phyloP scores from a whole-genome alignment of 148 eudicot species.

The Euryodendron excelsum region DNA sequence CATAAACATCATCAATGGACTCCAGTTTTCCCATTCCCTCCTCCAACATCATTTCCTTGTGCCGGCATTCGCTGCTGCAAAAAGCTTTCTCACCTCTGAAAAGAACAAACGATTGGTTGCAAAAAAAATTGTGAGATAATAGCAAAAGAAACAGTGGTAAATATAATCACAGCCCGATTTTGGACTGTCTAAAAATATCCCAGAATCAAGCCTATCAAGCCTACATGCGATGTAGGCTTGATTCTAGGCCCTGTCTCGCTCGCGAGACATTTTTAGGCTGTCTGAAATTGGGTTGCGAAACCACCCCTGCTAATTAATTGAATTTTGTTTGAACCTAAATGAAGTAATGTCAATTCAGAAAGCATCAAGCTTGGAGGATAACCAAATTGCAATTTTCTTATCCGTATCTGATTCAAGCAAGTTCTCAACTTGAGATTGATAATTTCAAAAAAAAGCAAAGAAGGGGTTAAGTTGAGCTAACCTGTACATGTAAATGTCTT shows the following conservation, averaged over 20 bases:
- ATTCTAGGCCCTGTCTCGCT: no score
- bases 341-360: neutral
- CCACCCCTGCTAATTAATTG: neutral
- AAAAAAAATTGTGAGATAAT: neutral
- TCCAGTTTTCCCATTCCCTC: conserved; percentile 24
- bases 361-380: neutral
- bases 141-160: no score
- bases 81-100: conserved; percentile 61
- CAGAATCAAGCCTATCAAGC: no score
- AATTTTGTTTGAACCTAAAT: neutral
- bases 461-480: conserved; percentile 17
- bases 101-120: neutral
- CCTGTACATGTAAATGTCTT: conserved; percentile 71
- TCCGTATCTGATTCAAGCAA: neutral
- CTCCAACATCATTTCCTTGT: conserved; percentile 47
- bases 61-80: conserved; percentile 55
- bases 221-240: no score
- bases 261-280: no score
- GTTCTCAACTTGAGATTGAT: neutral
- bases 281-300: no score
- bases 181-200: no score
- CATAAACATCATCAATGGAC: conserved; percentile 3
- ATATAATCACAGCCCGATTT: no score
- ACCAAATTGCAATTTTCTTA: neutral
- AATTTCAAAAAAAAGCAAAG: neutral